Conservation (phyloP, 1,139 yeast species). For the Eremothecium coryli region DNA sequence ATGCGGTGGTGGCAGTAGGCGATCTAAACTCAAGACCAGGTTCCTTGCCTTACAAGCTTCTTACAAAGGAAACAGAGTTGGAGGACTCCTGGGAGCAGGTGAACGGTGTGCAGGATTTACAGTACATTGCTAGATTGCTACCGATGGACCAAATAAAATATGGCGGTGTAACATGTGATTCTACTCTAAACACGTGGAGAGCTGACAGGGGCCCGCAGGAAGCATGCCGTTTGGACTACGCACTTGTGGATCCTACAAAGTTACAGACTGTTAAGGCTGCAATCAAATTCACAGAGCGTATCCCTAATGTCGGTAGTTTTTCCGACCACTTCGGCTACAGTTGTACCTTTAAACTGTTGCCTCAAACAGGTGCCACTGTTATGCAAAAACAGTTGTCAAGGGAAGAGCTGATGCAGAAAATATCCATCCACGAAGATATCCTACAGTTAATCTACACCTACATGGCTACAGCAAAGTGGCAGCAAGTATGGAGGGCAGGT, state of each 20-base stretch:
- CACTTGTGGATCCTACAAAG: constrained; percentile 54
- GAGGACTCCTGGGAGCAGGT: constrained; percentile 77
- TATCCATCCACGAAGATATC: constrained; percentile 47
- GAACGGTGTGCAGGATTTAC: constrained; percentile 38
- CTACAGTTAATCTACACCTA: constrained; percentile 48
- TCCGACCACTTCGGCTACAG: constrained; percentile 92
- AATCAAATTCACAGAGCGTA: constrained; percentile 62
- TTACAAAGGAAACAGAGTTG: constrained; percentile 61
- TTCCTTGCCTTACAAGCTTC: constrained; percentile 66
- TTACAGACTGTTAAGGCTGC: constrained; percentile 49
- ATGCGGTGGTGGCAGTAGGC: constrained; percentile 82
- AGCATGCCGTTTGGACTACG: constrained; percentile 88
- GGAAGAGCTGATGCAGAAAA: constrained; percentile 22
- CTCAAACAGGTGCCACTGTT: constrained; percentile 9
- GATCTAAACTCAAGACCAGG: constrained; percentile 87
- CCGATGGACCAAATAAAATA: constrained; percentile 58
- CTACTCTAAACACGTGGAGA: constrained; percentile 82
- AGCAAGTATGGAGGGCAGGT: constrained; percentile 51
- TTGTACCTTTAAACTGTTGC: constrained; percentile 39
- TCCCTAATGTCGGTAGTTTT: constrained; percentile 58
- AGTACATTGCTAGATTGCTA: constrained; percentile 42
- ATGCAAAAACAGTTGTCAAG: constrained; percentile 8
- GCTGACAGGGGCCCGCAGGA: constrained; percentile 49
- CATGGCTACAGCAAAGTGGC: constrained; percentile 46
- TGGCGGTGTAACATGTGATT: constrained; percentile 89